Percentiles rank a stretch among this genome's conserved stretches.
Evolutionary conservation across 2,329 filamentous ascomycete genomes (phyloP).

Genomic region (Metarhizium rileyi): DNA sequence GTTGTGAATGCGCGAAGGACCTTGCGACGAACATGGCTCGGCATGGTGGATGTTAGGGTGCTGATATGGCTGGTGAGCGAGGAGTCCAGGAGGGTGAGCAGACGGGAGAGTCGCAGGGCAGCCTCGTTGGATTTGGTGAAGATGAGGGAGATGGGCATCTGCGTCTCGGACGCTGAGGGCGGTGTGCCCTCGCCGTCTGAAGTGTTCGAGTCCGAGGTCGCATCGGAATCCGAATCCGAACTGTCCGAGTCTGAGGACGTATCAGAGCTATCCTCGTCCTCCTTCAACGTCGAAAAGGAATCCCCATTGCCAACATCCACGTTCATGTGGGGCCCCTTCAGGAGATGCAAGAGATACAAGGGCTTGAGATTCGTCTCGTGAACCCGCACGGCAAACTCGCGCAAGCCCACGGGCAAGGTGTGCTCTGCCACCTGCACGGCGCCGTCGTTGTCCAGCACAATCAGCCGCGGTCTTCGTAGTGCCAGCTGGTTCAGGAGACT

Average conservation of each 20-base stretch:
- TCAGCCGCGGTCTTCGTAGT: slow-evolving; percentile 62
- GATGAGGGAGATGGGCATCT: slow-evolving; percentile 51
- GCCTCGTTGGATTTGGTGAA: slow-evolving; percentile 89
- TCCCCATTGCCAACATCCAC: slow-evolving; percentile 9
- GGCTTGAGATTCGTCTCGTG: slow-evolving; percentile 66
- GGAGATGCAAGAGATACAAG: slow-evolving; percentile 70
- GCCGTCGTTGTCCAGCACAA: slow-evolving; percentile 56
- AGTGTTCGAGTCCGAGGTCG: slow-evolving; percentile 23
- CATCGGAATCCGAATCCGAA: slow-evolving; percentile 19
- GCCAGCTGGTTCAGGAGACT: slow-evolving; percentile 67
- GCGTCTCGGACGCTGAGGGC: slow-evolving; percentile 8
- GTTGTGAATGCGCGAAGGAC: slow-evolving; percentile 59
- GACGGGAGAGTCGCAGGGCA: slow-evolving; percentile 73
- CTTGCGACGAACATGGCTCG: slow-evolving; percentile 59
- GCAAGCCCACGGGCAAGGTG: slow-evolving; percentile 50
- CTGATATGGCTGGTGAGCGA: slow-evolving; percentile 47
- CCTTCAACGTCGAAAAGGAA: neutral
- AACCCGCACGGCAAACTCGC: slow-evolving; percentile 59
- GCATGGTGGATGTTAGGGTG: slow-evolving; percentile 68
- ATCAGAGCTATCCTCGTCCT: slow-evolving; percentile 8
- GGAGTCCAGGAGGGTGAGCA: slow-evolving; percentile 60
- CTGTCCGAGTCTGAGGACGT: slow-evolving; percentile 20
- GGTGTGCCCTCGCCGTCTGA: neutral
- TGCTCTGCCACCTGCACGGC: slow-evolving; percentile 36
- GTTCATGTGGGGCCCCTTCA: slow-evolving; percentile 46